Conservation (phyloP, 1,284 basidiomycete genomes). For the Pulchroboletus neoregius region DNA sequence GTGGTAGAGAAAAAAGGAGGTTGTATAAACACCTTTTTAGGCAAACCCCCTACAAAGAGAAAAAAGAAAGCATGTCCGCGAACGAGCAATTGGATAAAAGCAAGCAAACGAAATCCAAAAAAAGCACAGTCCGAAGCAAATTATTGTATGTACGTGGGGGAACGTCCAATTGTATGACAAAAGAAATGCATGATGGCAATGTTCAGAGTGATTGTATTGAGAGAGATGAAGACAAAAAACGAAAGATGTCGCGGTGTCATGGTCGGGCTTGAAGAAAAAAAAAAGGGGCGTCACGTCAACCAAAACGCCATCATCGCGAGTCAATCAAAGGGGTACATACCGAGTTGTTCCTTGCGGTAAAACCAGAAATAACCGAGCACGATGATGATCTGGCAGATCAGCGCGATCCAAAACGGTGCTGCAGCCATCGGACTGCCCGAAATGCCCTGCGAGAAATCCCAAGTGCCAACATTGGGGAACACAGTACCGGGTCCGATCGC, state of each 20-base stretch:
- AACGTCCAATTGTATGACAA: too few species aligned
- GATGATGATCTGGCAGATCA: constrained; percentile 76
- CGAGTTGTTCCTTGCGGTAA: constrained; percentile 83
- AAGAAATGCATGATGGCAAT: background rate
- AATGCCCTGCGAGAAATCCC: constrained; percentile 74
- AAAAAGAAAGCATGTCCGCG: too few species aligned
- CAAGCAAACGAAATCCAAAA: too few species aligned
- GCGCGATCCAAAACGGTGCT: constrained; percentile 84
- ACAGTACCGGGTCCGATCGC: constrained; percentile 80
- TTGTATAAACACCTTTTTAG: too few species aligned
- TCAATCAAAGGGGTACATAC: constrained; percentile 40
- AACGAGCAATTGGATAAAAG: too few species aligned
- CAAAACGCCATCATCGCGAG: too few species aligned
- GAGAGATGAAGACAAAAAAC: background rate
- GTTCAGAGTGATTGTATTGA: too few species aligned
- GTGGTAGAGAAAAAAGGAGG: too few species aligned
- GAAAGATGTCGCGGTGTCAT: constrained; percentile 22
- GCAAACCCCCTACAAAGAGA: too few species aligned
- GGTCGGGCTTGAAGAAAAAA: constrained; percentile 34
- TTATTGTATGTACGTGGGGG: too few species aligned
- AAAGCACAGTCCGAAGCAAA: too few species aligned
- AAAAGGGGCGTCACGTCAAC: background rate
- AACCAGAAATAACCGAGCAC: constrained; percentile 93
- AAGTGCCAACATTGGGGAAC: constrained; percentile 88
- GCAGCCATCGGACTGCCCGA: constrained; percentile 73